Evolutionary conservation across 202 grass and related monocot genomes (phyloP).

Genomic region (Bolboschoenoplectus hybrid): DNA sequence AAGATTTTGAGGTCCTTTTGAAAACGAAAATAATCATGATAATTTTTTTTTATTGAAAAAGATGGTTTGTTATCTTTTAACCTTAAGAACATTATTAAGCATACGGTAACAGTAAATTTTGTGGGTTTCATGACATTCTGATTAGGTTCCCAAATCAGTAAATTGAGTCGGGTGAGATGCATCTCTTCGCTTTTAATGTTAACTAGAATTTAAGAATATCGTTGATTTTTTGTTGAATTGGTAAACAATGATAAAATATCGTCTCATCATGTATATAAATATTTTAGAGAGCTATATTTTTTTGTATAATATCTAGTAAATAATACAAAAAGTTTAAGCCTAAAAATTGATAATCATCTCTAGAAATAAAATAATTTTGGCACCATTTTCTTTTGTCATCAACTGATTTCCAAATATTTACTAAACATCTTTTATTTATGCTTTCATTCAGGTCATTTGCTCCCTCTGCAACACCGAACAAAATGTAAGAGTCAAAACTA

Average conservation of each 20-base stretch:
- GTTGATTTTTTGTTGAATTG: not conserved
- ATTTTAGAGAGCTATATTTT: not conserved
- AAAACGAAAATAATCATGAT: conserved; percentile 8
- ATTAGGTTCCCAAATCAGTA: not conserved
- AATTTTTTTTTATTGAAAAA: conserved; percentile 15
- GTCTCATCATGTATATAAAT: not conserved
- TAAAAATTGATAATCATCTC: not conserved
- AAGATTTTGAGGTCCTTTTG: not conserved
- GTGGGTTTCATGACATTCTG: not conserved
- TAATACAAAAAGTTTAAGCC: not conserved
- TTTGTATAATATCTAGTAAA: not conserved
- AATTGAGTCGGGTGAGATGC: not conserved
- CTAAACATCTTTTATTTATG: conserved; percentile 40
- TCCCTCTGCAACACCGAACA: conserved; percentile 78
- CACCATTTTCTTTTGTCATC: not conserved
- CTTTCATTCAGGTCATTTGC: conserved; percentile 74
- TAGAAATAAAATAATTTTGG: conserved; percentile 1
- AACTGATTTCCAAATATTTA: conserved; percentile 27
- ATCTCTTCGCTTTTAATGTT: not conserved
- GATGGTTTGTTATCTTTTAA: not conserved
- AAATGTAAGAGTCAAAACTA: conserved; percentile 56
- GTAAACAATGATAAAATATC: not conserved
- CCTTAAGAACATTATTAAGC: not conserved
- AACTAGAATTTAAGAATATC: conserved; percentile 8
- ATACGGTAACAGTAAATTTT: not conserved